Evolutionary conservation across 192 early-diverging fungal species (phyloP), one percentile per base, ranked within the genome.

Genomic region (Linnemannia hyalina): DNA sequence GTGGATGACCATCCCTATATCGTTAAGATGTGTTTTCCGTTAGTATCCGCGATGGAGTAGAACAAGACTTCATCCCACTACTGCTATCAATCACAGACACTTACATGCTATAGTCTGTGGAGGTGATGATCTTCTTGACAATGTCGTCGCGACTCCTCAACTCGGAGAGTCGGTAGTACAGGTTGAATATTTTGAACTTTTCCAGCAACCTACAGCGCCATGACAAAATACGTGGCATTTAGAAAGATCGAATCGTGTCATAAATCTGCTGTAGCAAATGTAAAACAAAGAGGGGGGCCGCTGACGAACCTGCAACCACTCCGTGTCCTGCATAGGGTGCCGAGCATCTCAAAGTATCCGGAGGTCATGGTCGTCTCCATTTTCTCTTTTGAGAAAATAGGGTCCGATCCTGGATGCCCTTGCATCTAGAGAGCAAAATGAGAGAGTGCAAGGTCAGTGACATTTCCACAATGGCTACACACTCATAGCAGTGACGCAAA

Each of bases 281-380:
- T 15, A 38, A 3, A 35, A 75, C 6, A 23, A 40, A 22, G 0
- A 15, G 23, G 42, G 38, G n/a, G 8, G 60, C 16, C 15, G 23
- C 1, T 13, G 44, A 18, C 26, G 68, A 87, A 93, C 92, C 88
- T 85, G 29, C 94, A 88, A 20, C 96, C 96, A 26, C 94, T 95
- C 16, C 91, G 89, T 36, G 85, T 89, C 74, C 92, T 90, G 75
- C 90, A 92, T 6, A 96, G 80, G 3, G 90, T 81, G 10, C 96
- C 95, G 20, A 97, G 84, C 68, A 97, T 81, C 0, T 92, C 93
- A 88, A 97, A 97, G 76, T 97, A 97, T 1, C 95, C 95, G 22
- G 91, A 90, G 4, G 94, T 95, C 42, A 95, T 73, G 3, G 95
- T 94, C 36, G 77, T 90, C 71, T 94, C 94, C 90, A 97, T 93